These are phyloP conservation scores for Fusarium hainanense DNA, from an alignment of 2,329 filamentous ascomycete species.

Conservation along the genomic window DNA sequence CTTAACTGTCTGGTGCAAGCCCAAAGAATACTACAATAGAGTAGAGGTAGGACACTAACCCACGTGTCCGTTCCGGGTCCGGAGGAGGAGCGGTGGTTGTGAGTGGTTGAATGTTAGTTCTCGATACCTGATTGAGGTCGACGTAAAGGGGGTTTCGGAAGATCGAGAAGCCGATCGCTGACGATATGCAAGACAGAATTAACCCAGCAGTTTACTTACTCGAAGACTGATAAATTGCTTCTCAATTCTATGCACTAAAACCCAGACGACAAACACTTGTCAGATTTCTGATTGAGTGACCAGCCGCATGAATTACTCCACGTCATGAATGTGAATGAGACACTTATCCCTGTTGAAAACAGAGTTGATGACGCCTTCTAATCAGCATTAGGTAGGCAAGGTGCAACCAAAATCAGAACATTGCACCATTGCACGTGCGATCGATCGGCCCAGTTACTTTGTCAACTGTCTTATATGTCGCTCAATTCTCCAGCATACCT, in stretches of 20 bases:
- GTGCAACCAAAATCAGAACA: no score
- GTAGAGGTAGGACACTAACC: not conserved
- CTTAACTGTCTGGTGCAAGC: no score
- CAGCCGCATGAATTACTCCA: not conserved
- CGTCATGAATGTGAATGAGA: not conserved
- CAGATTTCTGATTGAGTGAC: not conserved
- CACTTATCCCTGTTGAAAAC: not conserved
- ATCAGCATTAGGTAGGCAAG: no score
- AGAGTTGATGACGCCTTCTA: not conserved
- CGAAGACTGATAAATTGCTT: not conserved
- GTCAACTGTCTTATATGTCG: not conserved
- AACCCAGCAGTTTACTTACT: rapidly evolving
- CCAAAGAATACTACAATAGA: not conserved
- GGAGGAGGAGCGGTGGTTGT: not conserved
- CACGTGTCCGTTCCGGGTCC: not conserved
- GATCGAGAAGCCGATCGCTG: not conserved
- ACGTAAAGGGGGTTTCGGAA: not conserved
- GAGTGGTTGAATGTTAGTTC: not conserved
- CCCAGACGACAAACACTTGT: not conserved
- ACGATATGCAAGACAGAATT: not conserved
- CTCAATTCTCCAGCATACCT: no score
- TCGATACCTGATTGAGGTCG: not conserved
- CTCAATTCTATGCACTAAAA: not conserved
- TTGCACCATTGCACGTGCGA: not conserved
- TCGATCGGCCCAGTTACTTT: not conserved